A percentile compares a stretch with the other conserved stretches of the same genome.
Evolutionary conservation across 805 yeast species (phyloP).

Genomic region (Myxozyma neotropica): DNA sequence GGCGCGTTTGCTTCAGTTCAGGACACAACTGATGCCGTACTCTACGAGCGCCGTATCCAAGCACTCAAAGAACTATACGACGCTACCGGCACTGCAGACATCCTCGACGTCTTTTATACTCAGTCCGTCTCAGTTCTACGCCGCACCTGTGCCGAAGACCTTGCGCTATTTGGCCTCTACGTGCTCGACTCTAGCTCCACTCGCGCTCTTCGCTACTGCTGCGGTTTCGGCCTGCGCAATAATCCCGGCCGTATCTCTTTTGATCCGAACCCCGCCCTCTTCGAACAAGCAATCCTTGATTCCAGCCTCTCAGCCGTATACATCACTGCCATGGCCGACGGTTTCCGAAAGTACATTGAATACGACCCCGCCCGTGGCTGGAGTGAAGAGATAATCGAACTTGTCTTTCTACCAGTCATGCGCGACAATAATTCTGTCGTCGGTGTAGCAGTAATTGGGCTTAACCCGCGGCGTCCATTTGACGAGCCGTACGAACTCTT

Average conservation of each 20-base stretch:
- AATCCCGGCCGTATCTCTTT: slow-evolving; percentile 15
- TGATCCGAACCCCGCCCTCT: slow-evolving; percentile 18
- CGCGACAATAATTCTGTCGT: slow-evolving; percentile 31
- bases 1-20: slow-evolving; percentile 34
- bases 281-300: slow-evolving; percentile 32
- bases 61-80: slow-evolving; percentile 28
- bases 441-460: slow-evolving; percentile 33
- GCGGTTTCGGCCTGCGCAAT: slow-evolving; percentile 26
- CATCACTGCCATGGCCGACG: slow-evolving; percentile 25
- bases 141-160: slow-evolving; percentile 28
- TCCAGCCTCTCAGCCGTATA: slow-evolving; percentile 24
- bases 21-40: slow-evolving; percentile 39
- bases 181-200: slow-evolving; percentile 11
- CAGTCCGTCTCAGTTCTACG: slow-evolving; percentile 27
- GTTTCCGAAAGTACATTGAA: slow-evolving; percentile 20
- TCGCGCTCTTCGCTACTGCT: slow-evolving; percentile 17
- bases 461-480: slow-evolving; percentile 29
- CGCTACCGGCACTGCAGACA: slow-evolving; percentile 26
- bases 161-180: slow-evolving; percentile 31
- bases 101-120: slow-evolving; percentile 16
- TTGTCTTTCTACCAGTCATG: slow-evolving; percentile 32
- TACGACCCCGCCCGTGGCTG: slow-evolving; percentile 34
- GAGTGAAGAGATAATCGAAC: slow-evolving; percentile 25
- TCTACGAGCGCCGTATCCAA: slow-evolving; percentile 30
- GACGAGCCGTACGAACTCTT: slow-evolving; percentile 33